A percentile compares a stretch with the other conserved stretches of the same genome.
Conservation (phyloP, 177 flowering plant species). For the Vitis hybrid region DNA sequence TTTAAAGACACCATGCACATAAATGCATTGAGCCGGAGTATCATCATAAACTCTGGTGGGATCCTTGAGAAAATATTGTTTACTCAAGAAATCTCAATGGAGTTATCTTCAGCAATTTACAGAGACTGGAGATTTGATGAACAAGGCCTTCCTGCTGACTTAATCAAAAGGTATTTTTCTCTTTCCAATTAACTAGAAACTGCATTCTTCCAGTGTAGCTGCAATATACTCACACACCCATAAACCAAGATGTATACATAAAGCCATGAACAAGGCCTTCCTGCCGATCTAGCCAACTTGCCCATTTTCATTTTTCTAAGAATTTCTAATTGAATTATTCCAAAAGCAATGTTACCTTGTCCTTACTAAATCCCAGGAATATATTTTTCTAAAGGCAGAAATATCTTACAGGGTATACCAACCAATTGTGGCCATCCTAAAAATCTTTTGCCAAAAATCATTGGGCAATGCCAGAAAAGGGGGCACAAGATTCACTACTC, state of each 20-base stretch:
- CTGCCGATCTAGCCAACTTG: no score
- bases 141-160: constrained; percentile 42
- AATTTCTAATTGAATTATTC: no score
- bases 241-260: background rate
- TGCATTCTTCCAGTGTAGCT: background rate
- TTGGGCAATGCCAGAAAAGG: no score
- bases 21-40: constrained; percentile 33
- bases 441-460: no score
- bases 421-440: no score
- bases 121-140: constrained; percentile 40
- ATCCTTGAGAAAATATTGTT: constrained; percentile 31
- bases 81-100: constrained; percentile 30
- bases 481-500: no score
- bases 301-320: no score
- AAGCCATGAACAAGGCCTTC: background rate
- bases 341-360: no score
- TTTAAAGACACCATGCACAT: constrained; percentile 43
- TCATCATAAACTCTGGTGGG: constrained; percentile 35
- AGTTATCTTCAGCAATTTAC: constrained; percentile 32
- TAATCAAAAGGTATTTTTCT: constrained; percentile 29
- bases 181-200: background rate
- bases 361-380: no score
- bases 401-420: no score
- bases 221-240: background rate
- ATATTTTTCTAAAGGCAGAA: no score